Base-by-base conservation (phyloP, 2,329 filamentous ascomycete genomes). In the Fusarium camptoceras region DNA sequence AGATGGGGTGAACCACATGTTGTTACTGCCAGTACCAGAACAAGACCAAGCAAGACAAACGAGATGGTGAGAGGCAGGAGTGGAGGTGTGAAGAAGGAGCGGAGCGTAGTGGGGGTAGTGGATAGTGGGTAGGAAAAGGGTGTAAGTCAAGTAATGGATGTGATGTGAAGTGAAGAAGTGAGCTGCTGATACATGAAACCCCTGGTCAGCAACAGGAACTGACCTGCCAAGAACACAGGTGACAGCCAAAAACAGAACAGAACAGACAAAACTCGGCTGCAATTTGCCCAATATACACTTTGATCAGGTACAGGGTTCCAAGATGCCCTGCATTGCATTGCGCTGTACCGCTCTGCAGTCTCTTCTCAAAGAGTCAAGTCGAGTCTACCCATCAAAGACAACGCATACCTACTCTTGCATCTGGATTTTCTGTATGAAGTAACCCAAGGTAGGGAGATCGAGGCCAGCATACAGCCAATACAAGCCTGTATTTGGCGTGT, bases 131-230 rank as follows among this genome's bases (percentile, higher is more conserved):
- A 43, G n/a, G 46, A 43, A 47, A 47, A 28, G 63, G 42, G 64
- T 66, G 49, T 53, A 53, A 53, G 30, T 28, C 16, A 25, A 27
- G 54, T 49, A 48, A 41, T 46, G 24, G n/a, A 43, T 48, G 34
- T 34, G 25, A 48, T 28, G n/a, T n/a, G 41, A 59, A 46, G 24
- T 25, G 24, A 61, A 49, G 48, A 46, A 53, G 54, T 50, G 48
- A 41, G 55, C 56, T 64, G 59, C 63, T 70, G 66, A 68, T 63
- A 71, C 61, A 65, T 43, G 60, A 59, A 58, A 64, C 65, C 59
- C 49, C 66, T 59, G 66, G 66, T 68, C 55, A 25, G 34, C 41
- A n/a, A 53, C 41, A 61, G 27, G 28, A 39, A 59, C 54, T 37
- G 53, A 37, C 47, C 39, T 47, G 46, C 41, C 55, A 63, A 47